Conservation (phyloP, 1,139 yeast species). For the Taiozyma sp. region DNA sequence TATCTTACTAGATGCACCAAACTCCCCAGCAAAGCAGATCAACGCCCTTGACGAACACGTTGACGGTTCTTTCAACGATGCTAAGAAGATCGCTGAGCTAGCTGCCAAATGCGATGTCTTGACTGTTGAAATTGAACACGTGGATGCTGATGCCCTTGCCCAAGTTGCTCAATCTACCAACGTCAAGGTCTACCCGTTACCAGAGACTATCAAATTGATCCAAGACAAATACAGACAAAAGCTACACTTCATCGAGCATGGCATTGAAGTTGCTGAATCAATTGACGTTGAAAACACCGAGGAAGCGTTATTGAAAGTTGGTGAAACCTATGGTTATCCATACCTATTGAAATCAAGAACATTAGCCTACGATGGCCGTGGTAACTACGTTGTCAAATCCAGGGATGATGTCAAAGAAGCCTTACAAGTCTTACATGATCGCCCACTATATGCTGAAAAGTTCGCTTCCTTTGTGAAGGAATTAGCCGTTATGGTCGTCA, state of each 20-base stretch:
- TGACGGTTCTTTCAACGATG: slow-evolving; percentile 82
- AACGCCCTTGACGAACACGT: slow-evolving; percentile 74
- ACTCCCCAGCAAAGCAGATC: slow-evolving; percentile 92
- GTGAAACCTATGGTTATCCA: slow-evolving; percentile 72
- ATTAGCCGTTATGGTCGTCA: slow-evolving; percentile 95
- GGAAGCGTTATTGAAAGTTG: slow-evolving; percentile 50
- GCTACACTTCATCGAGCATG: slow-evolving; percentile 63
- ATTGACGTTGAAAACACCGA: slow-evolving; percentile 48
- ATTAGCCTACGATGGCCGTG: slow-evolving; percentile 96
- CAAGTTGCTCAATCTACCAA: slow-evolving; percentile 48
- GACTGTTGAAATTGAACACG: slow-evolving; percentile 96
- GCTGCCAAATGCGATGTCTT: slow-evolving; percentile 80
- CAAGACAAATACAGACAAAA: slow-evolving; percentile 92
- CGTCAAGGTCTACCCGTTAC: slow-evolving; percentile 78
- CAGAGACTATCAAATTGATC: slow-evolving; percentile 83
- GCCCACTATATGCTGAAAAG: slow-evolving; percentile 90
- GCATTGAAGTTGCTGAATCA: slow-evolving; percentile 72
- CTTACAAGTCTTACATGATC: slow-evolving; percentile 51
- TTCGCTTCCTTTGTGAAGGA: slow-evolving; percentile 96
- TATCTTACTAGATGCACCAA: slow-evolving; percentile 72
- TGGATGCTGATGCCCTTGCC: slow-evolving; percentile 77
- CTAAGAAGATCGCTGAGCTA: slow-evolving; percentile 63
- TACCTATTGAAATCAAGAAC: slow-evolving; percentile 88
- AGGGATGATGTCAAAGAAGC: slow-evolving; percentile 52
- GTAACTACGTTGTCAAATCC: slow-evolving; percentile 79